Evolutionary conservation across 306 rosid species (phyloP).

Genomic region (Oxytropis ochrocephala): DNA sequence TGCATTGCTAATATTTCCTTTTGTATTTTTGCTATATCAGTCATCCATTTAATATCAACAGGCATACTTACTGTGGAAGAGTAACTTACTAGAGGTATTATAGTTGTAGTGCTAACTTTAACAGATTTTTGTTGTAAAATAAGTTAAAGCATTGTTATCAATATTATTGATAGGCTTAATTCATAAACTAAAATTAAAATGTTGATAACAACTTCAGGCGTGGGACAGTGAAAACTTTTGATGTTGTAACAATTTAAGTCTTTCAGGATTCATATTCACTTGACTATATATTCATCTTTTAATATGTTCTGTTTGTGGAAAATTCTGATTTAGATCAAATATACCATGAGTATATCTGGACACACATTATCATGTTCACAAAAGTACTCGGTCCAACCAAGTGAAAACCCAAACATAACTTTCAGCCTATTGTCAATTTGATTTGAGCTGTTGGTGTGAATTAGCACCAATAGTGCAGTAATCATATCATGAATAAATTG

Average conservation of each 20-base stretch:
- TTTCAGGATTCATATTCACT: neutral
- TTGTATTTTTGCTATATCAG: constrained; percentile 9
- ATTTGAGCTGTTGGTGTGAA: neutral
- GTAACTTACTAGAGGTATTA: constrained; percentile 7
- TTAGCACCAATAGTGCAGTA: neutral
- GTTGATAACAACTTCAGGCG: neutral
- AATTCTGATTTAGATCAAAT: neutral
- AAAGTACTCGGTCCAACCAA: neutral
- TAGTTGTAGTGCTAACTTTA: constrained; percentile 1
- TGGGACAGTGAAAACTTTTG: neutral
- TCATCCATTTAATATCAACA: constrained; percentile 14
- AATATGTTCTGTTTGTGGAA: neutral
- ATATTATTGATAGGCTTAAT: neutral
- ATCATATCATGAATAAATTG: neutral
- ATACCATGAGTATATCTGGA: neutral
- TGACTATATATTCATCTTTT: neutral
- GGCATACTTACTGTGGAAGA: constrained; percentile 12
- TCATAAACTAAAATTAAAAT: neutral
- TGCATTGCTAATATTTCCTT: constrained; percentile 5
- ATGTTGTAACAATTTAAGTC: neutral
- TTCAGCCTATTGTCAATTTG: neutral
- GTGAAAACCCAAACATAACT: neutral
- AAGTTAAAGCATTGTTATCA: neutral
- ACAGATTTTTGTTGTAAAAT: neutral
- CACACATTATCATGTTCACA: neutral